Base-by-base conservation (phyloP, 495 filamentous ascomycete species). In the Penicillium argentinense region DNA sequence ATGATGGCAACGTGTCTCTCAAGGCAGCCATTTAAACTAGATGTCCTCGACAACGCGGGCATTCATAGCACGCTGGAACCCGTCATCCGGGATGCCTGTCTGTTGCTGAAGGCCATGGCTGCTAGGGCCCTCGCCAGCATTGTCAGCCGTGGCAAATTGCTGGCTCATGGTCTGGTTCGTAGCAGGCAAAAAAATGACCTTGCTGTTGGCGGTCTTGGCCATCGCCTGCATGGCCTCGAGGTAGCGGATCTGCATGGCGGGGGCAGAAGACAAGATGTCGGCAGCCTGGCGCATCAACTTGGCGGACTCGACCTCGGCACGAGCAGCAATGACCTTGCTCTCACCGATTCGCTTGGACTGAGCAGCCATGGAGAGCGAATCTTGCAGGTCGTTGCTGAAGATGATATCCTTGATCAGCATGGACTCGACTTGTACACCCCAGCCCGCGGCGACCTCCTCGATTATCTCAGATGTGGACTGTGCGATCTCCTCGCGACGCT, bases 321-420 rank as follows among this genome's bases (percentile, higher is more conserved):
- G 87, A 43, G 93, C 93, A 25, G 90, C 88, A 54, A 97, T 97
- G 64, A 97, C 91, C 78, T 98, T 98, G 72, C 84, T 88, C 73
- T 98, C 93, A 69, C 95, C 93, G 53, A 97, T 96, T 42, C 93
- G 85, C 85, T 97, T 97, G 73, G 82, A 86, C 77, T 98, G 60
- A n/a, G 93, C 93, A n/a, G 93, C 93, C 93, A 99, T 99, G 63
- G 88, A 93, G 45, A 99, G 80, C n/a, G 88, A 93, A 49, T 97
- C 93, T 68, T 99, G 93, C 23, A 99, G 82, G 48, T 97, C 93
- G 60, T 85, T 80, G 77, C 81, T 87, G 84, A 99, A 99, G 65
- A 97, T 89, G 65, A 99, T 95, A 68, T 99, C 93, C 71, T 99
- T 99, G 79, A 99, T 89, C 46, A 99, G 81, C 95, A 99, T 99